Evolutionary conservation across 2,329 filamentous ascomycete genomes (phyloP), one percentile per base, ranked within the genome.

Genomic region (Colletotrichum lini): DNA sequence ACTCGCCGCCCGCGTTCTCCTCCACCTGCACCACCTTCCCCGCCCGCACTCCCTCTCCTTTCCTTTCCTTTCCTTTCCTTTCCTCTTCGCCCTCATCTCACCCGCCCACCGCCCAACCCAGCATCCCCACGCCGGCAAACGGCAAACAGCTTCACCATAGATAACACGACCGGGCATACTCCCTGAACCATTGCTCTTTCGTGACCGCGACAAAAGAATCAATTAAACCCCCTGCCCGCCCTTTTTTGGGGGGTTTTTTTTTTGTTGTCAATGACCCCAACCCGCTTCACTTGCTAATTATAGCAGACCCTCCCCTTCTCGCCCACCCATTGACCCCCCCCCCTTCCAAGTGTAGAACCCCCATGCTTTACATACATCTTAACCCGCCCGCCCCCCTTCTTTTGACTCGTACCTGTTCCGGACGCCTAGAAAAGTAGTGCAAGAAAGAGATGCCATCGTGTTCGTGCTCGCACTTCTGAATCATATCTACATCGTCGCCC

Each of bases 101-200:
- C 26, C 26, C 49, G 18, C 13, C 56, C 18, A 45, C 18, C 38
- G 18, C 42, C 62, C 15, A 50, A 26, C 23, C 67, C 63, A 50
- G 57, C 64, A 70, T 70, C 42, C 67, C 64, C 63, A 70, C 42
- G 67, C 42, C 56, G 57, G 50, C 56, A 54, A 26, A 40, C 62
- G 62, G 67, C 56, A 67, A 18, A 16, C 23, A 47, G 26, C 26
- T 4, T 8, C 57, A n/a, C 53, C 12, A 4, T 45, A 42, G n/a
- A 35, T 5, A 9, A n/a, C 21, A 7, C 21, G 35, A 53, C n/a
- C 35, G 12, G 16, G 58, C 44, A 58, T 61, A 42, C 47, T 45
- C 52, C 47, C 40, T 16, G 42, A 10, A 10, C 30, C 38, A n/a
- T 10, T 9, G 38, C 8, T 15, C 7, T 10, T 45, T 45, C 42